Evolutionary conservation across 2,329 filamentous ascomycete genomes (phyloP), one percentile per base, ranked within the genome.

Genomic region (Neopestalotiopsis rosae): DNA sequence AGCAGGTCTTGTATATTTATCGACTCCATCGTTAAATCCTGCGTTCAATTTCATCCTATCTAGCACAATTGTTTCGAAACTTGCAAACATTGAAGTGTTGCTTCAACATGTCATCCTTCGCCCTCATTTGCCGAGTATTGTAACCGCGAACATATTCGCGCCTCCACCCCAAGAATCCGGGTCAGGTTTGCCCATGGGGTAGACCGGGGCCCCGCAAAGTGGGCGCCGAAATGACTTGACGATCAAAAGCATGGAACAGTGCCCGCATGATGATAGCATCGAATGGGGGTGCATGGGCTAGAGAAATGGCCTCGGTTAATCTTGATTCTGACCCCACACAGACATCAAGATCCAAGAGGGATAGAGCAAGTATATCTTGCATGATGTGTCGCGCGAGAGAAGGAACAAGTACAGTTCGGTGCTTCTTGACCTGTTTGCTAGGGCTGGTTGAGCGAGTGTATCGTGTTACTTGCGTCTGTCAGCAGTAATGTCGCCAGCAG

Each of bases 181-280:
- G 20, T 20, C 45, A 52, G 14, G 14, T 52, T 52, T 20, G 45
- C 17, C 45, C 45, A 52, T 24, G 45, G 45, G 45, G 45, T 52
- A 52, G 45, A 52, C 20, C 57, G 57, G 57, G 57, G 57, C 57
- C 57, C 57, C 57, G 57, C 57, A 59, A 59, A 59, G 57, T 34
- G 45, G n/a, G 17, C 20, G 45, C 45, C 45, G 45, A 52, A 20
- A 52, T 9, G 45, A 52, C 45, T 52, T 52, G 45, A 20, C 17
- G 45, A 52, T 52, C 45, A 52, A 52, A 17, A 52, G 45, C 45
- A 52, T 20, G 7, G 17, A 20, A 20, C 4, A 52, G 20, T 52
- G 45, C 45, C 45, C 45, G 45, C 45, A 52, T 10, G 45, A 52
- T 52, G 45, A 52, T 17, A 9, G 45, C 45, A 52, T 52, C 45